phyloP scores from a whole-genome alignment of 768 basidiomycete species.

The Rhodotorula babjevae region DNA sequence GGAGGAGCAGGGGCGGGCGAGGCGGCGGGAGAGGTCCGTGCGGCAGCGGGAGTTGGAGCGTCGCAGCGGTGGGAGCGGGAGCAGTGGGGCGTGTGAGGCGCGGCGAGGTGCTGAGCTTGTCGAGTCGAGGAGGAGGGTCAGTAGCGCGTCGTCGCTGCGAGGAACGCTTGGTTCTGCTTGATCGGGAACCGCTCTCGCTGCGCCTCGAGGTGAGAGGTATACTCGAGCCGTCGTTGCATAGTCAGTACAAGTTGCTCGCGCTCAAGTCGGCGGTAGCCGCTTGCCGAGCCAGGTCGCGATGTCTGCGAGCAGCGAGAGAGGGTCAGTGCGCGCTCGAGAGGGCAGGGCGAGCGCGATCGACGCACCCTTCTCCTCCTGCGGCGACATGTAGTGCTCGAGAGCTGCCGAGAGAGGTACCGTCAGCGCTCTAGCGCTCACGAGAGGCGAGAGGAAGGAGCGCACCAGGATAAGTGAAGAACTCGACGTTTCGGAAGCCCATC shows the following conservation, averaged over 20 bases:
- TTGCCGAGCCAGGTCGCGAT: neutral
- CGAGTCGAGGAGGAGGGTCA: too few relatives aligned
- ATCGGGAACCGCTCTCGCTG: too few relatives aligned
- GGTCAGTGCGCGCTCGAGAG: neutral
- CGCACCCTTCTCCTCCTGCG: neutral
- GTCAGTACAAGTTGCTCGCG: too few relatives aligned
- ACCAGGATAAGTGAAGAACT: neutral
- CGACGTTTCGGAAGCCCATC: neutral
- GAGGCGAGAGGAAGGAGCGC: neutral
- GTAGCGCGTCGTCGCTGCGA: too few relatives aligned
- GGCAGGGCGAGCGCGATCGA: neutral
- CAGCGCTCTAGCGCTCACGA: neutral
- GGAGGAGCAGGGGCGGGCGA: too few relatives aligned
- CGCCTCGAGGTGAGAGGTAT: too few relatives aligned
- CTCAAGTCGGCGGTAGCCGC: neutral
- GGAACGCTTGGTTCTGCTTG: too few relatives aligned
- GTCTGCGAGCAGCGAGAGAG: neutral
- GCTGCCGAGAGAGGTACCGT: neutral
- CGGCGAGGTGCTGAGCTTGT: too few relatives aligned
- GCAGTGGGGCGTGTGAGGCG: too few relatives aligned
- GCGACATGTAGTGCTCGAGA: neutral
- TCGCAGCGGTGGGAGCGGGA: too few relatives aligned
- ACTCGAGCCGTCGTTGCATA: neutral
- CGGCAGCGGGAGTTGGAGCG: too few relatives aligned
- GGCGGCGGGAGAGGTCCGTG: too few relatives aligned